Evolutionary conservation across 1,284 basidiomycete species (phyloP).

Genomic region (Ceratobasidium sp.): DNA sequence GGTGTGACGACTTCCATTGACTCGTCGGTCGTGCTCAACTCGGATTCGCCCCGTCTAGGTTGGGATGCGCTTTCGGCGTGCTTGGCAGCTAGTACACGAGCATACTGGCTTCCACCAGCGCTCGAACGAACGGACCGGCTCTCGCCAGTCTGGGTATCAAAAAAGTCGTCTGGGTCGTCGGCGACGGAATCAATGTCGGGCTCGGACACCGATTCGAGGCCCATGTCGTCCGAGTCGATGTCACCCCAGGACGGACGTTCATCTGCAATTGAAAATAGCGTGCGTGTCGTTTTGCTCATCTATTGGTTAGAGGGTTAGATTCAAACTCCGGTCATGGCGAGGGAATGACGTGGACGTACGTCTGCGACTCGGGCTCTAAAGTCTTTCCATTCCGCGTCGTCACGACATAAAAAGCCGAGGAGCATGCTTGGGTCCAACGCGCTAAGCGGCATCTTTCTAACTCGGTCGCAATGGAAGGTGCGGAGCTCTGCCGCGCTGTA

Average conservation of each 20-base stretch:
- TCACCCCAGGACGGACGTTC: conserved; percentile 85
- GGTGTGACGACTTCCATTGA: conserved; percentile 41
- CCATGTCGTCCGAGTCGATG: conserved; percentile 75
- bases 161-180: conserved; percentile 59
- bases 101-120: conserved; percentile 48
- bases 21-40: conserved; percentile 44
- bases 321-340: not conserved
- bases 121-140: conserved; percentile 65
- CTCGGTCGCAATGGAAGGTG: conserved; percentile 94
- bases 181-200: conserved; percentile 66
- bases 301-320: conserved; percentile 45
- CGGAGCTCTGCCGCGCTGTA: conserved; percentile 74
- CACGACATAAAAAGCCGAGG: conserved; percentile 87
- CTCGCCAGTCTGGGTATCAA: conserved; percentile 73
- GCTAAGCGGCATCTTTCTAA: conserved; percentile 91
- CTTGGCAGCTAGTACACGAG: conserved; percentile 1
- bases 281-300: conserved; percentile 69
- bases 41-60: conserved; percentile 57
- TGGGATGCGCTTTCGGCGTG: conserved; percentile 59
- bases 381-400: conserved; percentile 86
- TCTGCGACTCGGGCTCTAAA: conserved; percentile 76
- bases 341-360: conserved; percentile 58
- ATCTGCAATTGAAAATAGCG: conserved; percentile 85
- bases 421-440: conserved; percentile 98
- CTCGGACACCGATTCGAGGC: conserved; percentile 81